Evolutionary conservation across 2,329 filamentous ascomycete species (phyloP).

Genomic region (Diaporthe citrichinensis): DNA sequence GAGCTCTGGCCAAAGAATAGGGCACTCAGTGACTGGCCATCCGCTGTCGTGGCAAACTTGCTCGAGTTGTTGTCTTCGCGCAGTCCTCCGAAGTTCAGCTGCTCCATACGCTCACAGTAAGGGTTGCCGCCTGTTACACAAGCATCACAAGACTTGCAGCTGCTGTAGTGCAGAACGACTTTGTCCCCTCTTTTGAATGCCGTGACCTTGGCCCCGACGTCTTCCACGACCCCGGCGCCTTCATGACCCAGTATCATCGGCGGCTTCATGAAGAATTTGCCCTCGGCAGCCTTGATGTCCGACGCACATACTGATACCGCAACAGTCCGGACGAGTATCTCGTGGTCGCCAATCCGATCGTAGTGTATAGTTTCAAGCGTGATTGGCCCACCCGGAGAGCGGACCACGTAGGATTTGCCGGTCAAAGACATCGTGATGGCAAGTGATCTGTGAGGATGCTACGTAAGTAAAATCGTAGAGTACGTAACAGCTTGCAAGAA

Average conservation of each 20-base stretch:
- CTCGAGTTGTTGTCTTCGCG: constrained; percentile 26
- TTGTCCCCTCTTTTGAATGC: constrained; percentile 42
- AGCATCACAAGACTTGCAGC: constrained; percentile 30
- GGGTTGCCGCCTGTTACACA: constrained; percentile 19
- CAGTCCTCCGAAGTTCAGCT: constrained; percentile 29
- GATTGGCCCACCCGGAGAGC: constrained; percentile 3
- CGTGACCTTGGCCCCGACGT: constrained; percentile 42
- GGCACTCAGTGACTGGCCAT: constrained; percentile 4
- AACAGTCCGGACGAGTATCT: constrained; percentile 33
- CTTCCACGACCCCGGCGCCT: constrained; percentile 42
- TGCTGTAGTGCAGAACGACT: constrained; percentile 39
- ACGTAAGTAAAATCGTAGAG: neutral
- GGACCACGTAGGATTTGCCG: constrained; percentile 37
- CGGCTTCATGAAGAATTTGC: constrained; percentile 34
- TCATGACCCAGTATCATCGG: constrained; percentile 42
- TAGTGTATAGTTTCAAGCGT: constrained; percentile 31
- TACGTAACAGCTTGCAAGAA: neutral
- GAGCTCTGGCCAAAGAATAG: constrained; percentile 40
- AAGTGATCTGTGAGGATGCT: neutral
- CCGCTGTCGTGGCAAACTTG: constrained; percentile 6
- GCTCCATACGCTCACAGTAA: constrained; percentile 29
- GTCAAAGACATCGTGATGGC: constrained; percentile 15
- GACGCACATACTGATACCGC: constrained; percentile 35
- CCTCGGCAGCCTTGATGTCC: constrained; percentile 36
- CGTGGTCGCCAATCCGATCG: constrained; percentile 15